Conservation (phyloP, 2,329 filamentous ascomycete genomes). For the Paraconiothyrium sp. region DNA sequence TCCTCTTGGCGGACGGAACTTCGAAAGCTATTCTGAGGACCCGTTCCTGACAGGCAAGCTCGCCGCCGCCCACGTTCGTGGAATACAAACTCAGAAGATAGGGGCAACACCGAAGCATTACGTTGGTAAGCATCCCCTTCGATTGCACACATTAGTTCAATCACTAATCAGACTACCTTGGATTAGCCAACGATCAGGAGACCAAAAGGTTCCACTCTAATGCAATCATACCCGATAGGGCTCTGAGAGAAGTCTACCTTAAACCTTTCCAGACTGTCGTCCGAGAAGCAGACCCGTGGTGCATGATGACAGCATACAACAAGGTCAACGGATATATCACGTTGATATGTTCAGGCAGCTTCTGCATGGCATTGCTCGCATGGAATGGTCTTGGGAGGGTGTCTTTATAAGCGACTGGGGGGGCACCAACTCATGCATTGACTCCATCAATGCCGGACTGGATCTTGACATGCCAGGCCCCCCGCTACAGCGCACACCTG, state of each 20-base stretch:
- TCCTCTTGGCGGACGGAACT: slow-evolving; percentile 10
- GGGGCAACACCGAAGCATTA: slow-evolving; percentile 66
- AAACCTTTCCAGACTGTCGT: slow-evolving; percentile 71
- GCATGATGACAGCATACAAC: slow-evolving; percentile 62
- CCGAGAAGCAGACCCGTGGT: slow-evolving; percentile 67
- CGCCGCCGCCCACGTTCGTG: slow-evolving; percentile 19
- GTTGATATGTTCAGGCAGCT: slow-evolving; percentile 53
- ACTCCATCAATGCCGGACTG: slow-evolving; percentile 24
- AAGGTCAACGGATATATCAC: slow-evolving; percentile 20
- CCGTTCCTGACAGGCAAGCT: slow-evolving; percentile 18
- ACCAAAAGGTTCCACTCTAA: slow-evolving; percentile 69
- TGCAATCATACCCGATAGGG: slow-evolving; percentile 67
- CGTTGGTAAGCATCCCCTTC: neutral
- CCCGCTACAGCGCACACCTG: slow-evolving; percentile 73
- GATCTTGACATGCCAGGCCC: slow-evolving; percentile 35
- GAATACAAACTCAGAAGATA: slow-evolving; percentile 58
- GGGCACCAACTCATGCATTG: slow-evolving; percentile 66
- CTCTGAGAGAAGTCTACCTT: slow-evolving; percentile 65
- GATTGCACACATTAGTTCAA: too few relatives aligned
- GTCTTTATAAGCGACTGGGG: slow-evolving; percentile 70
- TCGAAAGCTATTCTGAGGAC: slow-evolving; percentile 24
- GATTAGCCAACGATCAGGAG: slow-evolving; percentile 71
- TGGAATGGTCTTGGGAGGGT: slow-evolving; percentile 57
- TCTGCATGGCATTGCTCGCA: slow-evolving; percentile 55
- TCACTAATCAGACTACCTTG: too few relatives aligned